Evolutionary conservation across 2,329 filamentous ascomycete genomes (phyloP), one percentile per base, ranked within the genome.

Genomic region (Colletotrichum orbiculare): DNA sequence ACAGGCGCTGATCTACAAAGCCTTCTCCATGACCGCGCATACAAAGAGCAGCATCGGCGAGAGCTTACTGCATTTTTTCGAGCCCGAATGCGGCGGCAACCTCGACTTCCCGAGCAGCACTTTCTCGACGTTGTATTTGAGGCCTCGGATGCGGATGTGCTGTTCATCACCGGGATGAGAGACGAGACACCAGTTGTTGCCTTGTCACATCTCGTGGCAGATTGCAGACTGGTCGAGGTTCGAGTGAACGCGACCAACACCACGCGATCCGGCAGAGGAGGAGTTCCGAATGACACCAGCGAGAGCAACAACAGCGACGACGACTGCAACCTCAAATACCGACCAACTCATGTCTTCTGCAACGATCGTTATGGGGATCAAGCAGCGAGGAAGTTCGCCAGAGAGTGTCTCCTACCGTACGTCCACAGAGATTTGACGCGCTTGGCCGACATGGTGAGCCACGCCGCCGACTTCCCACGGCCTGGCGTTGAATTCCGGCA

Each of bases 101-200:
- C 85, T 65, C 68, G 52, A 43, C 75, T 89, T 13, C 83, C 75
- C 67, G 74, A 85, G 67, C 80, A 86, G 59, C 78, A 85, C 69
- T 88, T 89, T 65, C 56, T 84, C 45, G 64, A 77, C 33, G 73
- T 83, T 2, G 82, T 89, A 3, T 15, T 75, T 39, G 60, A 67
- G 11, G 77, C 79, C 6, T 67, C 10, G 54, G 79, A 79, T 72
- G 76, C 79, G 2, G 83, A 89, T 60, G 85, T 89, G 52, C 74
- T 90, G 47, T 62, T 90, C 0, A 84, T 91, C 68, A 90, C 87
- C 0, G 87, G 87, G 0, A 85, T 89, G 83, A 83, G 86, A 78
- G 88, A 91, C 53, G 76, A 85, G 52, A 82, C 86, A 6, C 88
- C 87, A 0, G 79, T 89, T 10, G 76, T 84, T 66, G 46, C 67